Evolutionary conservation across 768 basidiomycete genomes (phyloP).

Genomic region (Trametes maxima): DNA sequence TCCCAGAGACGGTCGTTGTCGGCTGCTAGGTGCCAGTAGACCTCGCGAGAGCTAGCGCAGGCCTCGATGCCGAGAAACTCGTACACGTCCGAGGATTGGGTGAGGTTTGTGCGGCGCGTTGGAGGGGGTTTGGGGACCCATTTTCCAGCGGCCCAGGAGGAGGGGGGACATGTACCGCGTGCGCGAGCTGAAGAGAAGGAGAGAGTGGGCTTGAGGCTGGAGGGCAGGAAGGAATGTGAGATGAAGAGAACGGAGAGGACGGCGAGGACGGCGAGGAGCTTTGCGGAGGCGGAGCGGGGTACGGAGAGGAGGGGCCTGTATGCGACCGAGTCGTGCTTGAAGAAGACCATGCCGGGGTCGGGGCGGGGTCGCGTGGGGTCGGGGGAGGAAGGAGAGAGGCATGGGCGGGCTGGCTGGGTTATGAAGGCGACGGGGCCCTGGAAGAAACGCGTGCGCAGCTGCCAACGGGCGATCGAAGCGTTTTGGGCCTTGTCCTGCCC

Average conservation of each 20-base stretch:
- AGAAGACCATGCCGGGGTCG: slow-evolving; percentile 16
- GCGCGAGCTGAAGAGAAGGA: neutral
- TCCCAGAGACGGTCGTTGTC: slow-evolving; percentile 51
- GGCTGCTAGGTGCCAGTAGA: slow-evolving; percentile 62
- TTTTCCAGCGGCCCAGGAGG: slow-evolving; percentile 37
- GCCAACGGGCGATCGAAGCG: neutral
- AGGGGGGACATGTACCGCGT: slow-evolving; percentile 37
- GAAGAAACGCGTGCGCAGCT: neutral
- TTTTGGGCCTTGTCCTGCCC: neutral
- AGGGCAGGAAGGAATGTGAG: slow-evolving; percentile 15
- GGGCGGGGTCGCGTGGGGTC: neutral
- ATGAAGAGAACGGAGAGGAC: slow-evolving; percentile 11
- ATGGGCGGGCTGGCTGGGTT: neutral
- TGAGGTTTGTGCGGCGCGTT: slow-evolving; percentile 19
- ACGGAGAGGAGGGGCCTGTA: slow-evolving; percentile 17
- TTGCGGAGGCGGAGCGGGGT: slow-evolving; percentile 17
- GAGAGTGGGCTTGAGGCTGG: slow-evolving; percentile 1
- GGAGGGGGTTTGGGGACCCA: slow-evolving; percentile 48
- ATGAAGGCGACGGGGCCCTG: neutral
- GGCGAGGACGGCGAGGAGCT: slow-evolving; percentile 14
- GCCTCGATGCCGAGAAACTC: slow-evolving; percentile 59
- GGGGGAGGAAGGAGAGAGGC: neutral
- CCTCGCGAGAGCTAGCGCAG: slow-evolving; percentile 65
- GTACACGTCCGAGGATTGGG: slow-evolving; percentile 44
- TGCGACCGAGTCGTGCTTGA: slow-evolving; percentile 14